phyloP scores from a whole-genome alignment of 2,329 filamentous ascomycete species.

The Diaporthe eres region DNA sequence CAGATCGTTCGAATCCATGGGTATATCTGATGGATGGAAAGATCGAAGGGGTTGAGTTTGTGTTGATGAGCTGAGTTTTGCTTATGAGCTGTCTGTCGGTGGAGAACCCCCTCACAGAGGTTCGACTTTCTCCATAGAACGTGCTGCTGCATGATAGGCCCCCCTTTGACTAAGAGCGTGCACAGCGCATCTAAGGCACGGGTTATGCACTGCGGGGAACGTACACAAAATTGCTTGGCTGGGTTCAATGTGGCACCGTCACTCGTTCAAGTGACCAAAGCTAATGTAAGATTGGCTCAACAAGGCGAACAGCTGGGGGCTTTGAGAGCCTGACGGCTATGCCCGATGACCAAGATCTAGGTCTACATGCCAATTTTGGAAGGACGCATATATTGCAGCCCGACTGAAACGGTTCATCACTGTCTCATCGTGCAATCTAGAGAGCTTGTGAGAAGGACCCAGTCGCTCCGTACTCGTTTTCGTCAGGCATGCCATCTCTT shows the following conservation, averaged over 20 bases:
- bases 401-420: too few relatives aligned
- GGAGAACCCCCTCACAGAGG: background rate
- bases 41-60: background rate
- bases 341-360: background rate
- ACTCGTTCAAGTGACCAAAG: constrained; percentile 4
- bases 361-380: background rate
- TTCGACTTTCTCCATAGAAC: background rate
- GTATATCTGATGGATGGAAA: background rate
- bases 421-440: background rate
- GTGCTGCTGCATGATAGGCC: background rate
- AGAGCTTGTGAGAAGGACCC: background rate
- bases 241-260: background rate
- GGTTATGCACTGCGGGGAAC: constrained; percentile 23
- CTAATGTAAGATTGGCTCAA: constrained; percentile 17
- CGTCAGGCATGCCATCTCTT: too few relatives aligned
- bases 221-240: constrained; percentile 14
- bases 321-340: too few relatives aligned
- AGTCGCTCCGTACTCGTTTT: background rate
- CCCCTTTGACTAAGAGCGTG: background rate
- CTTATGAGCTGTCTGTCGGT: background rate
- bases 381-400: background rate
- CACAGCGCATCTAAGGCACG: background rate
- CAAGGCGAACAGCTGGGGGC: background rate
- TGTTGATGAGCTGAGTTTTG: background rate
- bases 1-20: background rate